Base-by-base conservation (phyloP, 192 early-diverging fungal species). In the Coemansia sp. region DNA sequence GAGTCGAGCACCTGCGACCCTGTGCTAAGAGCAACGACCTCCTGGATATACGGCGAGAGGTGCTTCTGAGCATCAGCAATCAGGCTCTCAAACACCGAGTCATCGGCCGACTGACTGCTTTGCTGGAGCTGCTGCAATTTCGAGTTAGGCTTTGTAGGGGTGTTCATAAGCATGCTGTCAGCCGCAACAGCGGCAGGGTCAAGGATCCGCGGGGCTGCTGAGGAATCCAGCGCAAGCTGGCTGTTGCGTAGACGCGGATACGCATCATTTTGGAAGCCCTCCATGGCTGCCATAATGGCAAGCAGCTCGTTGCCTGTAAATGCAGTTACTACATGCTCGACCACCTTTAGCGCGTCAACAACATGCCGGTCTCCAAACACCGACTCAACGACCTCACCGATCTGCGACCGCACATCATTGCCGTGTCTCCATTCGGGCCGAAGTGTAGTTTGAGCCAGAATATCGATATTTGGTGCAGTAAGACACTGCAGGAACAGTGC, bases 281-380 rank as follows among this genome's bases (percentile, higher is more conserved):
- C 73, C 33, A 57, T 44, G 0, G 64, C 69, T 0, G 61, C 64
- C 37, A 78, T 54, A 15, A 68, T 67, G 2, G 74, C 56, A 4
- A 59, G 53, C 43, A 78, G 53, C 18, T 71, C 67, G 2, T 64
- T 49, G 9, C 50, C 58, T 0, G 68, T 56, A 47, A 78, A 78
- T 4, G 69, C 68, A 13, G 58, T 51, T 2, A 47, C 61, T 13
- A 67, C 65, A 24, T 69, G 65, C 25, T 71, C 74, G 14, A 78
- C 21, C 9, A 70, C 69, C 6, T 42, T 52, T 38, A 78, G 62
- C 13, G 64, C 60, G 30, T 77, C 74, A 17, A 52, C 25, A 10
- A 44, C 48, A 18, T 55, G 62, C 3, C 52, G 23, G 23, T 58
- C 57, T 0, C 54, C 57, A 43, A 71, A 51, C 25, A 62, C 64